Percentiles rank a stretch among this genome's conserved stretches.
These are phyloP conservation scores for Lactarius quietus DNA, from an alignment of 768 basidiomycete species.

Conservation along the genomic window DNA sequence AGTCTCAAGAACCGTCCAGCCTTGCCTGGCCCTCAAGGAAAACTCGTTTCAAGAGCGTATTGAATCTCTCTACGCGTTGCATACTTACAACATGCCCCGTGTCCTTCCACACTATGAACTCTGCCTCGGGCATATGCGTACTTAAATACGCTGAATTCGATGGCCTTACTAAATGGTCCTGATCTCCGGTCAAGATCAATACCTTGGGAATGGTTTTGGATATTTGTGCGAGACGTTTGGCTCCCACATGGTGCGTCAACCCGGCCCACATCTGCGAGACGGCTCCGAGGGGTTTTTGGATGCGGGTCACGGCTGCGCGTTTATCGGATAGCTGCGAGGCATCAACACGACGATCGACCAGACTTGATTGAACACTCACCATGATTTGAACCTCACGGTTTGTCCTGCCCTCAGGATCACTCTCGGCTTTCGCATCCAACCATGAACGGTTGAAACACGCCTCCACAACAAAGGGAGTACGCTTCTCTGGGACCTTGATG, in stretches of 20 bases:
- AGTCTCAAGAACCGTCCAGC: neutral
- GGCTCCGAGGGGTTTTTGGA: conserved; percentile 56
- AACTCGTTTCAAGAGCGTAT: conserved; percentile 52
- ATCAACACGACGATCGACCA: neutral
- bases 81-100: conserved; percentile 61
- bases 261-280: conserved; percentile 72
- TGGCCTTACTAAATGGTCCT: conserved; percentile 56
- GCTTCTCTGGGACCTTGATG: conserved; percentile 42
- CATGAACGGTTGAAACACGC: conserved; percentile 62
- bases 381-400: conserved; percentile 58
- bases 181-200: conserved; percentile 59
- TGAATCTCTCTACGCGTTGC: conserved; percentile 51
- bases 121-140: conserved; percentile 53
- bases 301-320: conserved; percentile 50
- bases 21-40: conserved; percentile 36
- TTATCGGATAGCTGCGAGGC: conserved; percentile 36
- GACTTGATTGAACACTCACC: conserved; percentile 35
- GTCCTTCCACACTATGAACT: conserved; percentile 50
- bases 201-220: conserved; percentile 61
- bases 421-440: conserved; percentile 51
- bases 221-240: conserved; percentile 33
- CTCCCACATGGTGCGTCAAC: conserved; percentile 55
- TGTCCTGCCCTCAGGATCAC: conserved; percentile 55
- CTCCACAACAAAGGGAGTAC: conserved; percentile 47
- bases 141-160: conserved; percentile 51